Evolutionary conservation across 306 rosid species (phyloP).

Genomic region (Pueraria montana): DNA sequence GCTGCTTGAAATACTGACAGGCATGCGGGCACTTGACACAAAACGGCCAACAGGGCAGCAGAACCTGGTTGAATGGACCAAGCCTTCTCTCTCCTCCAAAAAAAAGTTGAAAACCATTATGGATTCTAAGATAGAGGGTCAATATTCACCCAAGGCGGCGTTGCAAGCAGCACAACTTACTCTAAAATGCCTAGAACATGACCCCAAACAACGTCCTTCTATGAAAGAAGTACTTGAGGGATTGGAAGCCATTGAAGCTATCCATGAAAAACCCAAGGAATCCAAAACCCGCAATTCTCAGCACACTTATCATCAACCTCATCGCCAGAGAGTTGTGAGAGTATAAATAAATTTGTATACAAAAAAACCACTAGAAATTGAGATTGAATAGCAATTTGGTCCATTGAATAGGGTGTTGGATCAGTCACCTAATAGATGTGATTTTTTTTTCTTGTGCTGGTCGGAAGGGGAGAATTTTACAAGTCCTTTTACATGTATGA

Average conservation of each 20-base stretch:
- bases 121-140: constrained; percentile 78
- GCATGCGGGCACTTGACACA: constrained; percentile 67
- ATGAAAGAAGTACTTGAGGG: constrained; percentile 79
- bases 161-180: constrained; percentile 62
- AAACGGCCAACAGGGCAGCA: constrained; percentile 68
- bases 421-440: background rate
- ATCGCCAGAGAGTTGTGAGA: constrained; percentile 33
- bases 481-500: constrained; percentile 2
- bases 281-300: constrained; percentile 37
- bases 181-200: constrained; percentile 68
- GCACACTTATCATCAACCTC: no score
- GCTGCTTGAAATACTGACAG: constrained; percentile 77
- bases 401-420: background rate
- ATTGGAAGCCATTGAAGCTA: constrained; percentile 66
- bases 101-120: constrained; percentile 66
- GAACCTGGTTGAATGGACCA: constrained; percentile 75
- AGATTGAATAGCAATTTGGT: constrained; percentile 1
- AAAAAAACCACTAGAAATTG: no score
- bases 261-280: background rate
- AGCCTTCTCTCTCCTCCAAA: constrained; percentile 60
- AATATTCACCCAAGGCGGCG: constrained; percentile 75
- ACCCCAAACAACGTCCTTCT: constrained; percentile 78
- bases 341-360: constrained; percentile 1
- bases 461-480: no score
- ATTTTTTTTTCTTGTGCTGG: constrained; percentile 21